A percentile compares a stretch with the other conserved stretches of the same genome.
Evolutionary conservation across 1,284 basidiomycete species (phyloP).

Genomic region (Fomitopsis schrenkii): DNA sequence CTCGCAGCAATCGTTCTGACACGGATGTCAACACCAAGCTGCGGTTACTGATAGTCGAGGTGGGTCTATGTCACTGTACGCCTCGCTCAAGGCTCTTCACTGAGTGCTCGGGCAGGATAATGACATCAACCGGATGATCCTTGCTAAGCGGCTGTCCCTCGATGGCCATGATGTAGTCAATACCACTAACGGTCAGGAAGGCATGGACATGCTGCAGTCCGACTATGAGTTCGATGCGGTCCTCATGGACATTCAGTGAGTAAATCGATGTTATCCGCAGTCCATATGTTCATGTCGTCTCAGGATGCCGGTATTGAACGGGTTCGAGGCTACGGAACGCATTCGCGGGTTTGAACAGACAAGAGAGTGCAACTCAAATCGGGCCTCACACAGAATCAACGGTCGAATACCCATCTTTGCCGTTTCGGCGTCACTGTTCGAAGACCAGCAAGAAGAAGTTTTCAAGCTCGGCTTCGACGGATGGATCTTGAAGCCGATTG

Average conservation of each 20-base stretch:
- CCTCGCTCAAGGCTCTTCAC: not conserved
- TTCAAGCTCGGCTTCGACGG: slow-evolving; percentile 69
- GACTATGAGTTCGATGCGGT: slow-evolving; percentile 73
- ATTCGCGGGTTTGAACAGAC: slow-evolving; percentile 61
- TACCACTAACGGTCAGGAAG: slow-evolving; percentile 78
- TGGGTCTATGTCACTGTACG: slow-evolving; percentile 22
- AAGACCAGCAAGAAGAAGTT: slow-evolving; percentile 60
- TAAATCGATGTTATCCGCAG: slow-evolving; percentile 8
- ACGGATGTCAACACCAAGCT: slow-evolving; percentile 29
- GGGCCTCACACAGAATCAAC: slow-evolving; percentile 52
- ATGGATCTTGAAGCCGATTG: slow-evolving; percentile 85
- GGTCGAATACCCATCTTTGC: slow-evolving; percentile 80
- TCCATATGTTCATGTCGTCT: not conserved
- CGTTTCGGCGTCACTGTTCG: slow-evolving; percentile 75
- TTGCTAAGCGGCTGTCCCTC: slow-evolving; percentile 64
- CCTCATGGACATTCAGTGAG: slow-evolving; percentile 84
- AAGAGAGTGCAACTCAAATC: slow-evolving; percentile 15
- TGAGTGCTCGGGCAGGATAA: slow-evolving; percentile 49
- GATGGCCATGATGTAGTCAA: slow-evolving; percentile 68
- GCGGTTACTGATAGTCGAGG: slow-evolving; percentile 72
- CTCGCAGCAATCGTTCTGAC: slow-evolving; percentile 1
- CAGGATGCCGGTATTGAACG: slow-evolving; percentile 84
- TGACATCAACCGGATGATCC: slow-evolving; percentile 71
- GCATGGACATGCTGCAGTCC: slow-evolving; percentile 53
- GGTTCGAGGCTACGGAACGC: slow-evolving; percentile 65